A percentile compares a stretch with the other conserved stretches of the same genome.
phyloP scores from a whole-genome alignment of 2,329 filamentous ascomycete genomes.

The Colletotrichum somersetense region DNA sequence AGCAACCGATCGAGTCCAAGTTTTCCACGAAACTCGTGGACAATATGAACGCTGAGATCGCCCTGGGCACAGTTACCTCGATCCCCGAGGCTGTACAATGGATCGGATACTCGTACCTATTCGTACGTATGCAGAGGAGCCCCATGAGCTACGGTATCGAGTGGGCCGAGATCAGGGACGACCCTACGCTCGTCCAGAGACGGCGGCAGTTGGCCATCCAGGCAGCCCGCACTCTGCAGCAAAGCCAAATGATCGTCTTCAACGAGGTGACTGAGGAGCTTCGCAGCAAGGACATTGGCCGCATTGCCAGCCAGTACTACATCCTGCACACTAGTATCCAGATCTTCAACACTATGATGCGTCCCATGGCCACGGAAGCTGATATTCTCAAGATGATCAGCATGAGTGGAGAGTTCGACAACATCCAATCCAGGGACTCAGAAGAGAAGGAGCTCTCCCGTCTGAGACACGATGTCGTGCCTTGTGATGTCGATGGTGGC shows the following conservation, averaged over 20 bases:
- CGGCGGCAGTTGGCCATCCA: constrained; percentile 88
- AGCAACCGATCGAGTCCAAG: constrained; percentile 96
- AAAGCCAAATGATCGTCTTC: constrained; percentile 99
- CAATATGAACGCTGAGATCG: constrained; percentile 95
- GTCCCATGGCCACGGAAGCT: constrained; percentile 84
- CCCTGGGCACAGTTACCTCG: constrained; percentile 93
- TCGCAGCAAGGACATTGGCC: constrained; percentile 92
- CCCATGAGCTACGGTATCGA: constrained; percentile 95
- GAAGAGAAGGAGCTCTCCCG: constrained; percentile 89
- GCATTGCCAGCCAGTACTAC: constrained; percentile 98
- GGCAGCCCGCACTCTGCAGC: constrained; percentile 86
- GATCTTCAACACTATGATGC: constrained; percentile 97
- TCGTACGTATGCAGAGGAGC: constrained; percentile 95
- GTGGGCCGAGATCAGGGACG: constrained; percentile 89
- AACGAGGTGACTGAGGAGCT: constrained; percentile 95
- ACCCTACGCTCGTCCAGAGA: constrained; percentile 87
- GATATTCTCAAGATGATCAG: constrained; percentile 97
- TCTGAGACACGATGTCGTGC: constrained; percentile 77
- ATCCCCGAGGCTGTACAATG: constrained; percentile 94
- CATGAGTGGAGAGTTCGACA: constrained; percentile 98
- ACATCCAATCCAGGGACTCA: constrained; percentile 91
- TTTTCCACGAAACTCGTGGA: constrained; percentile 96
- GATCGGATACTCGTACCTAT: constrained; percentile 98
- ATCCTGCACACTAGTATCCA: constrained; percentile 94
- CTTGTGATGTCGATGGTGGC: constrained; percentile 83